Evolutionary conservation across 768 basidiomycete genomes (phyloP).

Genomic region (Trametes meyenii): DNA sequence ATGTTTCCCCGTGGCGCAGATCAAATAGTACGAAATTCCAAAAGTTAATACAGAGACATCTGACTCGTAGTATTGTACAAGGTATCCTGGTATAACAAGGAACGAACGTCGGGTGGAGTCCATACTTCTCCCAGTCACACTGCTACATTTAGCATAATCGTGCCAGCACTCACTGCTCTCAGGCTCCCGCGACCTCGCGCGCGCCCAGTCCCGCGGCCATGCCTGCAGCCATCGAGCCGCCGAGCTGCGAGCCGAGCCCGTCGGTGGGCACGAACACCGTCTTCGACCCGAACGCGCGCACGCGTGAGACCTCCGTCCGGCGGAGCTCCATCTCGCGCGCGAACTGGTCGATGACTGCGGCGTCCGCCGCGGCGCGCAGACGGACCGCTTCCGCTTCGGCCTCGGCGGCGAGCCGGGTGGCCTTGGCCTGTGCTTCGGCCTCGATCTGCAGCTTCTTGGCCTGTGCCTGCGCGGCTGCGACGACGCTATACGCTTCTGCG

Average conservation of each 20-base stretch:
- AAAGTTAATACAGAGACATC: too few species aligned
- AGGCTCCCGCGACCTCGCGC: neutral
- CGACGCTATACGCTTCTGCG: conserved; percentile 71
- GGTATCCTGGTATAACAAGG: too few species aligned
- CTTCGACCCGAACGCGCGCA: conserved; percentile 68
- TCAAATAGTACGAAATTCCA: too few species aligned
- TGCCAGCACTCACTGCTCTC: neutral
- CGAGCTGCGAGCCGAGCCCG: conserved; percentile 58
- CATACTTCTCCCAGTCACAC: too few species aligned
- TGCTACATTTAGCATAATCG: too few species aligned
- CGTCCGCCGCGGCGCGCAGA: conserved; percentile 66
- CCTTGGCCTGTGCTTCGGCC: conserved; percentile 77
- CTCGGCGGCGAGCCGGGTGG: conserved; percentile 71
- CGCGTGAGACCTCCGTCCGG: conserved; percentile 62
- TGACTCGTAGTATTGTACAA: too few species aligned
- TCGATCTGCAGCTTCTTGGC: conserved; percentile 69
- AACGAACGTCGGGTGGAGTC: too few species aligned
- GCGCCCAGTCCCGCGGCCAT: conserved; percentile 36
- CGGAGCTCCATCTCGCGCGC: conserved; percentile 78
- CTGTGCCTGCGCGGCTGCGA: conserved; percentile 74
- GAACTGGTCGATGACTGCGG: conserved; percentile 60
- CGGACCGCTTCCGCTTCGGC: conserved; percentile 74
- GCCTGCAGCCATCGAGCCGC: conserved; percentile 61
- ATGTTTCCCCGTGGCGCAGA: too few species aligned
- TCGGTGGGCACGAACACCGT: conserved; percentile 74